These are phyloP conservation scores for Colletotrichum musae DNA, from an alignment of 2,329 filamentous ascomycete species.

Conservation along the genomic window DNA sequence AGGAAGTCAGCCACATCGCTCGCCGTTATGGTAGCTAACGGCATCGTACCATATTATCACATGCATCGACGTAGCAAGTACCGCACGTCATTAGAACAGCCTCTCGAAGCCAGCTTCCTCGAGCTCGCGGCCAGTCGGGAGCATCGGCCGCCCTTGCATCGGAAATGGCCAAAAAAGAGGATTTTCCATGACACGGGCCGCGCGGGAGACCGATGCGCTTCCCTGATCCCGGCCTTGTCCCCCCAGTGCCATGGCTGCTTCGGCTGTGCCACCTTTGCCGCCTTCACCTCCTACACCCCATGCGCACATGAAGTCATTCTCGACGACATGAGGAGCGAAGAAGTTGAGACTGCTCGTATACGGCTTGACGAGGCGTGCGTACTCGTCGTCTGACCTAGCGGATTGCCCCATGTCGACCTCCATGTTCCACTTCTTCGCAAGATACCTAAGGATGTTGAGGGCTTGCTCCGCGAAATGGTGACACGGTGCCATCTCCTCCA, in stretches of 20 bases:
- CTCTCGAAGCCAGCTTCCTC: conserved; percentile 67
- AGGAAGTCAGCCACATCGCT: neutral
- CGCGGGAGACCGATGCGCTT: conserved; percentile 41
- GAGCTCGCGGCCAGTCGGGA: conserved; percentile 62
- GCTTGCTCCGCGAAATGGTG: conserved; percentile 74
- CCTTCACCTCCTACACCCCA: conserved; percentile 56
- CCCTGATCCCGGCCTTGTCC: conserved; percentile 25
- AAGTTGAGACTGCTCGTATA: conserved; percentile 70
- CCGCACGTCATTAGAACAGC: conserved; percentile 44
- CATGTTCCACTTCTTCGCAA: conserved; percentile 72
- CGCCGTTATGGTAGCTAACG: too few relatives aligned
- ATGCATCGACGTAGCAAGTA: neutral
- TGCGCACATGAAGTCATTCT: conserved; percentile 63
- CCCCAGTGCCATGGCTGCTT: conserved; percentile 22
- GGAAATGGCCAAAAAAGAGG: conserved; percentile 74
- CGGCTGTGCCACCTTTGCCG: conserved; percentile 25
- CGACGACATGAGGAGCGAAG: conserved; percentile 65
- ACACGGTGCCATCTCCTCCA: conserved; percentile 73
- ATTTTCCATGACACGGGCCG: conserved; percentile 61
- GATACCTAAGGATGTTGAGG: conserved; percentile 70
- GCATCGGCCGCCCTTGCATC: conserved; percentile 70
- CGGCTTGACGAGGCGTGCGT: conserved; percentile 60
- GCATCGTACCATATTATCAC: neutral
- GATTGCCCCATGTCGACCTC: conserved; percentile 60
- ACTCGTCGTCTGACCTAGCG: conserved; percentile 51